Conservation (phyloP, 257 asterid species). For the Penstemon newberryi region DNA sequence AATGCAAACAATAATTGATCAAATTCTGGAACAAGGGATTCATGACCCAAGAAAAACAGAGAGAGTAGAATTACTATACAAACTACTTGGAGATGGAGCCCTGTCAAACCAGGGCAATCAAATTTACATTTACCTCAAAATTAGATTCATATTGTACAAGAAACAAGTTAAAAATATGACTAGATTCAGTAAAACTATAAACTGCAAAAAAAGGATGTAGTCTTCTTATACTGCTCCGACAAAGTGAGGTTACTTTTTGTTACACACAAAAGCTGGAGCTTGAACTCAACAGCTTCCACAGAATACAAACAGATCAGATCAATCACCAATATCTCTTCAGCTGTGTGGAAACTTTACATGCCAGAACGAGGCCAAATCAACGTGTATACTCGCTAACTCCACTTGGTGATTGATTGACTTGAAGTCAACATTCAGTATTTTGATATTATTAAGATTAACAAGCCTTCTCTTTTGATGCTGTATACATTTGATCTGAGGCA, state of each 20-base stretch:
- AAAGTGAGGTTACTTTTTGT: slow-evolving; percentile 4
- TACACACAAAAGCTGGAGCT: slow-evolving; percentile 17
- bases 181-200: background rate
- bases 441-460: slow-evolving; percentile 31
- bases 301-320: slow-evolving; percentile 9
- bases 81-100: slow-evolving; percentile 15
- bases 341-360: background rate
- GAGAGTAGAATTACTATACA: slow-evolving; percentile 13
- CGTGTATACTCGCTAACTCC: background rate
- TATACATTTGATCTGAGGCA: slow-evolving; percentile 26
- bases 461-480: slow-evolving; percentile 28
- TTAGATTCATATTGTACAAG: slow-evolving; percentile 28
- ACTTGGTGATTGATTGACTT: background rate
- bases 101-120: background rate
- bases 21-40: no score
- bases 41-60: no score
- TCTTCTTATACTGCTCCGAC: slow-evolving; percentile 16
- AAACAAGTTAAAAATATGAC: slow-evolving; percentile 19
- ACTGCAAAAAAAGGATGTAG: background rate
- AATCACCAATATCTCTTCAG: slow-evolving; percentile 2
- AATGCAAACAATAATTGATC: no score
- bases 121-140: slow-evolving; percentile 33
- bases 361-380: slow-evolving; percentile 8
- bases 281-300: slow-evolving; percentile 12
- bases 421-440: slow-evolving; percentile 9